These are phyloP conservation scores for Singerocomus inundabilis DNA, from an alignment of 1,284 basidiomycete species.

Conservation along the genomic window DNA sequence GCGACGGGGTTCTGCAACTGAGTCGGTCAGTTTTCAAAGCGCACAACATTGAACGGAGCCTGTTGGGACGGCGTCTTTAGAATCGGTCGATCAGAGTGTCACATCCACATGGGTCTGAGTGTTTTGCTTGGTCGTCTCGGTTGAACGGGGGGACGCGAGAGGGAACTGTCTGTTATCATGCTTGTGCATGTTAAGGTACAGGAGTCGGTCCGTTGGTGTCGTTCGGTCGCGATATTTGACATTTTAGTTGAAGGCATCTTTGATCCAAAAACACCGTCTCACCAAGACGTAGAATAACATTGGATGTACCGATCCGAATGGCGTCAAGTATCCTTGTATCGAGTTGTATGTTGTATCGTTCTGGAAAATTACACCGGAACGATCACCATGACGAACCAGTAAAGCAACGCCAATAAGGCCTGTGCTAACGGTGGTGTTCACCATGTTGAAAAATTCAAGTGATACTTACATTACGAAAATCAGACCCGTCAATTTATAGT, in stretches of 20 bases:
- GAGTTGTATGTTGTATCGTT: slow-evolving; percentile 39
- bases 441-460: slow-evolving; percentile 17
- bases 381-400: slow-evolving; percentile 48
- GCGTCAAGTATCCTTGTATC: slow-evolving; percentile 43
- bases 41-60: background rate
- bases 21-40: background rate
- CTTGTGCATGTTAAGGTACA: background rate
- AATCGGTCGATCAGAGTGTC: background rate
- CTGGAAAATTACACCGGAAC: slow-evolving; percentile 36
- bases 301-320: slow-evolving; percentile 40
- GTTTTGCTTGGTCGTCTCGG: background rate
- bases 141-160: background rate
- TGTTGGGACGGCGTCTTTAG: too few species aligned
- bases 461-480: too few species aligned
- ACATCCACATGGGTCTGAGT: background rate
- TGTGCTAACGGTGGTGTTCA: slow-evolving; percentile 23
- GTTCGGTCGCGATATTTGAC: too few species aligned
- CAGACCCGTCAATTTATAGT: too few species aligned
- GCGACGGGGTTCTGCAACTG: too few species aligned
- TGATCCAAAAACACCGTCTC: too few species aligned
- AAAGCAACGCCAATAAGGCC: slow-evolving; percentile 36
- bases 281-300: background rate
- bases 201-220: too few species aligned
- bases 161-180: background rate
- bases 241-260: too few species aligned